A percentile compares a stretch with the other conserved stretches of the same genome.
These are phyloP conservation scores for Stylosanthes scabra DNA, from an alignment of 331 rosid species.

Conservation along the genomic window DNA sequence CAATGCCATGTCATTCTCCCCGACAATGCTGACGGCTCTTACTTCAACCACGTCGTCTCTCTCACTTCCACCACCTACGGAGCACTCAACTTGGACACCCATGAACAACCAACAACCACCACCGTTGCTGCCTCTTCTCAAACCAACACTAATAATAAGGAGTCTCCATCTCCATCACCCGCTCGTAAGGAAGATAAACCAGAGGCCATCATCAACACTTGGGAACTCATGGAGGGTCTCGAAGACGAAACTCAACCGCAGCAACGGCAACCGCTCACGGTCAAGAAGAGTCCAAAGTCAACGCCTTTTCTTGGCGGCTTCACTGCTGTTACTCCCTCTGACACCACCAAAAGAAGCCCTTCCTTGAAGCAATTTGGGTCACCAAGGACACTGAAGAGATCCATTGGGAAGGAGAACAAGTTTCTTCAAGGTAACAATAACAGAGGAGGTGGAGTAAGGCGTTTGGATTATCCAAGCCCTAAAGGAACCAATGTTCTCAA, in stretches of 20 bases:
- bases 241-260: constrained; percentile 60
- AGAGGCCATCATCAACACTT: constrained; percentile 77
- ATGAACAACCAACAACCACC: no score
- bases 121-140: constrained; percentile 33
- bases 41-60: constrained; percentile 77
- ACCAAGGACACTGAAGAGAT: constrained; percentile 58
- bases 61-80: constrained; percentile 92
- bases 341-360: constrained; percentile 58
- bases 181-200: constrained; percentile 42
- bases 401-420: constrained; percentile 79
- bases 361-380: constrained; percentile 72
- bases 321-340: constrained; percentile 44
- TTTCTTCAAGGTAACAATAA: constrained; percentile 40
- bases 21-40: constrained; percentile 59
- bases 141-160: constrained; percentile 12
- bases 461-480: constrained; percentile 68
- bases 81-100: constrained; percentile 68
- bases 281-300: constrained; percentile 77
- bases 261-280: constrained; percentile 41
- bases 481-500: constrained; percentile 44
- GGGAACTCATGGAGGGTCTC: constrained; percentile 98
- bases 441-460: constrained; percentile 42
- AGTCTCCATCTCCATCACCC: constrained; percentile 40
- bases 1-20: constrained; percentile 42
- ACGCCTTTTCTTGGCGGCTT: constrained; percentile 72